Evolutionary conservation across 768 basidiomycete genomes (phyloP).

Genomic region (Russula griseocarnosa): DNA sequence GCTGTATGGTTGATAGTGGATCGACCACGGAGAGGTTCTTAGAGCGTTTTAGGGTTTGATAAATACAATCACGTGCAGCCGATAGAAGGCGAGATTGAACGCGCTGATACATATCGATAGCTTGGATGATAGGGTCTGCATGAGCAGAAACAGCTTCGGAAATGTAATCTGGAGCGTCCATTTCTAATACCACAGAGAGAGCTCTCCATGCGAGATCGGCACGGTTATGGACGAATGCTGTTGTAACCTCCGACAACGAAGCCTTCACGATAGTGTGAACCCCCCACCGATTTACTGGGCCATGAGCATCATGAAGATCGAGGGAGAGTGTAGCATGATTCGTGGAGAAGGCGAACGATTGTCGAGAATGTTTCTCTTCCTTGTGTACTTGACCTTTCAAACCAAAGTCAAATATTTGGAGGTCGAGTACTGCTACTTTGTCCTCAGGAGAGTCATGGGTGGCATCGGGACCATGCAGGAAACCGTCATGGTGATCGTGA

Average conservation of each 20-base stretch:
- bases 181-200: slow-evolving; percentile 16
- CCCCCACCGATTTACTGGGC: not conserved
- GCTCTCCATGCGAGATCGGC: slow-evolving; percentile 22
- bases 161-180: slow-evolving; percentile 17
- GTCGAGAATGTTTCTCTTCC: slow-evolving; percentile 13
- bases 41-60: slow-evolving; percentile 50
- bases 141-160: slow-evolving; percentile 11
- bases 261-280: slow-evolving; percentile 3
- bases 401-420: slow-evolving; percentile 10
- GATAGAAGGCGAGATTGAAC: slow-evolving; percentile 2
- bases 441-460: not conserved
- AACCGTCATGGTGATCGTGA: slow-evolving; percentile 2
- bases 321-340: slow-evolving; percentile 5
- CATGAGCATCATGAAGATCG: slow-evolving; percentile 4
- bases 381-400: slow-evolving; percentile 18
- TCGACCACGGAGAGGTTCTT: slow-evolving; percentile 53
- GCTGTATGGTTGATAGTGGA: slow-evolving; percentile 77
- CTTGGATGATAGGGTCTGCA: slow-evolving; percentile 4
- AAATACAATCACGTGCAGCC: slow-evolving; percentile 33
- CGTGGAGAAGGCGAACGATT: slow-evolving; percentile 15
- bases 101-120: slow-evolving; percentile 5
- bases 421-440: slow-evolving; percentile 18
- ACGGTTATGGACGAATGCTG: slow-evolving; percentile 11
- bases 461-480: not conserved
- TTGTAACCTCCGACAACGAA: slow-evolving; percentile 11